These are phyloP conservation scores for Leishmania major DNA, from an alignment of 208 protist species.

Conservation along the genomic window DNA sequence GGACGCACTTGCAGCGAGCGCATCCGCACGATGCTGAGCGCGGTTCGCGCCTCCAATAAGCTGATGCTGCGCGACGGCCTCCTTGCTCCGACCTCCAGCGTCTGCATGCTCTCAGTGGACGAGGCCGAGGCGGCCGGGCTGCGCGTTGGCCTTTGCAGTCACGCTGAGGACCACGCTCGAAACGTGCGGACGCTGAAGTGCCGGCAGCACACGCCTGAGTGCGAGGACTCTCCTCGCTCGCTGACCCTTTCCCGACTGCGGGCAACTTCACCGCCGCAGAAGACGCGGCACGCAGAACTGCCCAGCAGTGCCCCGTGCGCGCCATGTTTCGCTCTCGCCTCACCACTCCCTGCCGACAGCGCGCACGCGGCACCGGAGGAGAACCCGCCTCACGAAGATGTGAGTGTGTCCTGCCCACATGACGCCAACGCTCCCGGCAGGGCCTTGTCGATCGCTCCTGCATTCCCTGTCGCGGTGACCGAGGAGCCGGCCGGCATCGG, in stretches of 20 bases:
- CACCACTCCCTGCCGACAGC: constrained; percentile 6
- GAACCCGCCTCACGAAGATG: constrained; percentile 3
- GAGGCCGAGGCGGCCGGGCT: constrained; percentile 22
- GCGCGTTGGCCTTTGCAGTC: constrained; percentile 30
- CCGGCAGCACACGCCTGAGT: background rate
- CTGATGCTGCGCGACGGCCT: constrained; percentile 27
- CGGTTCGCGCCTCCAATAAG: constrained; percentile 20
- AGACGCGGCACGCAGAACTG: constrained; percentile 2
- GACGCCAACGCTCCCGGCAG: background rate
- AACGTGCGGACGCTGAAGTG: constrained; percentile 8
- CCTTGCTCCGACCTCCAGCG: constrained; percentile 10
- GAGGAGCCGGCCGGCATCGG: background rate
- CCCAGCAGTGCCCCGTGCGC: background rate
- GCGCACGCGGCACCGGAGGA: constrained; percentile 13
- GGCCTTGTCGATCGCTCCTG: background rate
- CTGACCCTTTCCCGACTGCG: constrained; percentile 5
- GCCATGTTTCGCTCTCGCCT: constrained; percentile 7
- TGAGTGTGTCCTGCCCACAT: constrained; percentile 8
- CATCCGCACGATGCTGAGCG: constrained; percentile 13
- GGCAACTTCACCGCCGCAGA: constrained; percentile 14
- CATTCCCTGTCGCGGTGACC: background rate
- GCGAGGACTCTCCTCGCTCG: background rate
- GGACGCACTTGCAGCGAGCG: constrained; percentile 22
- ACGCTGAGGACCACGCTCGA: constrained; percentile 10
- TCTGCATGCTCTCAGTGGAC: constrained; percentile 20